Base-by-base conservation (phyloP, 768 basidiomycete species). In the Crucibulum laeve region DNA sequence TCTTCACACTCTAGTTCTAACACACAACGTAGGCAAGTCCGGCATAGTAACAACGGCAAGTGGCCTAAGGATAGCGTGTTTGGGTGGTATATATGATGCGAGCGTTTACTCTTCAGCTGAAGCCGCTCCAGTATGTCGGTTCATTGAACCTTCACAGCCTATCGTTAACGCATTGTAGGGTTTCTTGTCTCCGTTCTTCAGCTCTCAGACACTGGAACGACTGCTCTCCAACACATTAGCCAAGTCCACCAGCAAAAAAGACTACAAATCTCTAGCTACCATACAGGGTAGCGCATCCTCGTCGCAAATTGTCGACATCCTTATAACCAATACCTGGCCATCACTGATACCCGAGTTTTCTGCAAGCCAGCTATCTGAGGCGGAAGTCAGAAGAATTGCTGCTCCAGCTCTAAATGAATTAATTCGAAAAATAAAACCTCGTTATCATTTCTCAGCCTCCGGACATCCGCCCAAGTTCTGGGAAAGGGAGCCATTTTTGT, bases 401-500 rank as follows among this genome's bases (percentile, higher is more conserved):
- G 79, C 79, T 0, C 70, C 73, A 1, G 77, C 84, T 13, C 64
- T 89, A 4, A 80, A 86, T 49, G 82, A 87, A 28, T 61, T 84
- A 1, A 69, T 87, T 25, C 68, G 71, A 19, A 75, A 73, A 46
- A 79, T 76, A 19, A 85, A 84, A 53, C 93, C 95, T 2, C 77
- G 89, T 39, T 99, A 99, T 66, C 83, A 94, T 54, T 90, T 98
- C 57, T 78, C 86, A 17, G 76, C 78, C 38, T 71, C 72, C 6
- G 80, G 82, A 0, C 64, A 71, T n/a, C 76, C 78, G 11, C 74
- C 87, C 0, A 76, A 74, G 42, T 99, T 96, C 60, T 98, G 94
- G 93, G 96, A 99, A 61, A 71, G 94, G 41, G 93, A 97, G 46
- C 94, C 96, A 1, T 95, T 84, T 58, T 60, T 77, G 3, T 97